phyloP scores from a whole-genome alignment of 2,329 filamentous ascomycete genomes.

The Lithohypha guttulata region DNA sequence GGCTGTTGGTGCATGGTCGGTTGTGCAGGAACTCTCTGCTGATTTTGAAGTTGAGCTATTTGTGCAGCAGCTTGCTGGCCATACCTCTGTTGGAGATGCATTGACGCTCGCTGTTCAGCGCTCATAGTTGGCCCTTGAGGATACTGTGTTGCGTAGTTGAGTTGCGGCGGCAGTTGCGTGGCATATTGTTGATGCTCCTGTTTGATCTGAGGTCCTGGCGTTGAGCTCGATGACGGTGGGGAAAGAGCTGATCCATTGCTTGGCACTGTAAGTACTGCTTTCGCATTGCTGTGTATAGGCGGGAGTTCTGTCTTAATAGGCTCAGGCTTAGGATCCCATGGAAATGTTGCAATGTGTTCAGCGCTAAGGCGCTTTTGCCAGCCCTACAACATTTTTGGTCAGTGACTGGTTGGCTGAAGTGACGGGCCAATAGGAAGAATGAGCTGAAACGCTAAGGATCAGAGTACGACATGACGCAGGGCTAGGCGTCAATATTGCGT shows the following conservation, averaged over 20 bases:
- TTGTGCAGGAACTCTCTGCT: constrained; percentile 19
- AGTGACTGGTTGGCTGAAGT: background rate
- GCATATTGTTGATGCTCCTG: constrained; percentile 15
- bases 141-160: constrained; percentile 10
- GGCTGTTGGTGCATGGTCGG: constrained; percentile 27
- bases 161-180: constrained; percentile 11
- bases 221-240: constrained; percentile 28
- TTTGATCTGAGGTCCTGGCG: constrained; percentile 16
- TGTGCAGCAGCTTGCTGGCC: constrained; percentile 22
- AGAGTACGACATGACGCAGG: constrained; percentile 7
- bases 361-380: constrained; percentile 89
- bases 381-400: constrained; percentile 44
- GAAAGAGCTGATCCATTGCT: constrained; percentile 22
- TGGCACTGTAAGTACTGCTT: constrained; percentile 22
- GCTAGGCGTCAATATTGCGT: constrained; percentile 19
- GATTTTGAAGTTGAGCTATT: constrained; percentile 23
- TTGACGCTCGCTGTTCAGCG: constrained; percentile 21
- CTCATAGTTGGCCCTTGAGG: constrained; percentile 25
- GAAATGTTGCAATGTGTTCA: constrained; percentile 76
- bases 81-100: constrained; percentile 20
- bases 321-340: constrained; percentile 84
- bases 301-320: constrained; percentile 35
- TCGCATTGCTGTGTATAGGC: constrained; percentile 30
- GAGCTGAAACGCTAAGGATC: background rate
- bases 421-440: constrained; percentile 2